phyloP scores from a whole-genome alignment of 2,329 filamentous ascomycete species.

The Coniosporium tulheliwenetii region DNA sequence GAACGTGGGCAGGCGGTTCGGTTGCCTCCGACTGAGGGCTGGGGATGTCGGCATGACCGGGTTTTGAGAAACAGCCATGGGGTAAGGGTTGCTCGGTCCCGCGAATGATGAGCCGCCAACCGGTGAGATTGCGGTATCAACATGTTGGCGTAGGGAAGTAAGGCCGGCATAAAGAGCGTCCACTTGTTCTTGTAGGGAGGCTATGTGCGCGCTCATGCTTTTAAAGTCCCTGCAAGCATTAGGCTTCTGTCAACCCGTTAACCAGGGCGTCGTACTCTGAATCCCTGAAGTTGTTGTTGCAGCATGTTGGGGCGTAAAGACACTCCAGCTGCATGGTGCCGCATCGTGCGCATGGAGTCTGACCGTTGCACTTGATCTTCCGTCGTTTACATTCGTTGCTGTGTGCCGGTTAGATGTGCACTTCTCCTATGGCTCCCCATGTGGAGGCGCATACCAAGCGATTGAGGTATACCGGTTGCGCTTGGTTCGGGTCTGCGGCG shows the following conservation, averaged over 20 bases:
- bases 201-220: slow-evolving; percentile 60
- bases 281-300: slow-evolving; percentile 70
- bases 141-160: slow-evolving; percentile 40
- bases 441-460: slow-evolving; percentile 37
- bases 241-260: slow-evolving; percentile 1
- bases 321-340: slow-evolving; percentile 49
- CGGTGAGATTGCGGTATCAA: background rate
- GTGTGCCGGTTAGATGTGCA: slow-evolving; percentile 3
- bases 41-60: slow-evolving; percentile 17
- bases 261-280: slow-evolving; percentile 42
- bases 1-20: slow-evolving; percentile 41
- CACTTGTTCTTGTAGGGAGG: slow-evolving; percentile 69
- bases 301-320: slow-evolving; percentile 51
- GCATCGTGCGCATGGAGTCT: slow-evolving; percentile 48
- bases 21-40: slow-evolving; percentile 8
- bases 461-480: slow-evolving; percentile 54
- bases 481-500: slow-evolving; percentile 38
- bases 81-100: background rate
- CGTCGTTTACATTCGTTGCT: slow-evolving; percentile 51
- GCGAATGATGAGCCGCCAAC: background rate
- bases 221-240: slow-evolving; percentile 50
- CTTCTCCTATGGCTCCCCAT: background rate
- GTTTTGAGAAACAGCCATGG: background rate
- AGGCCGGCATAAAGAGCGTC: slow-evolving; percentile 60
- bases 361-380: slow-evolving; percentile 55